phyloP scores from a whole-genome alignment of 495 filamentous ascomycete genomes.

The Schizothecium vesticola region DNA sequence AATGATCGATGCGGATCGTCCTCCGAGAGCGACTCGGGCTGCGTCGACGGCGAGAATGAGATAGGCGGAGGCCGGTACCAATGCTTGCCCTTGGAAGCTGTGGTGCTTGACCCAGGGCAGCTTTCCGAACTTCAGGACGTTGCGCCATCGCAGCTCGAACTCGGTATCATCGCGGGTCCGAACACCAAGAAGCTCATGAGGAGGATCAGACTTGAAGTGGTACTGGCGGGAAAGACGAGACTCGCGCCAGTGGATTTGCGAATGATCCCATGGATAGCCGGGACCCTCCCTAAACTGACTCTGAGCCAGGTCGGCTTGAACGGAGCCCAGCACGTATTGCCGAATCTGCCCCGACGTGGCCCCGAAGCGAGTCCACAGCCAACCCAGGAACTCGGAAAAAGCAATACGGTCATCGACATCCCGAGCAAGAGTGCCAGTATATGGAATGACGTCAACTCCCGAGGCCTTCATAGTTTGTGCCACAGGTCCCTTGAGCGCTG shows the following conservation, averaged over 20 bases:
- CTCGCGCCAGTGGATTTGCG: constrained; percentile 39
- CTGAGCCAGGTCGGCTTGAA: constrained; percentile 19
- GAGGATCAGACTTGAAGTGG: constrained; percentile 33
- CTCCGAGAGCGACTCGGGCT: constrained; percentile 23
- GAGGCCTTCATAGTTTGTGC: constrained; percentile 36
- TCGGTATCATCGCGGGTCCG: constrained; percentile 40
- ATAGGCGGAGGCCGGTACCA: constrained; percentile 43
- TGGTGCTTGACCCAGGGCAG: constrained; percentile 38
- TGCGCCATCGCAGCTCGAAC: constrained; percentile 40
- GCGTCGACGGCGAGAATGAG: constrained; percentile 42
- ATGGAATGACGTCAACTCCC: constrained; percentile 26
- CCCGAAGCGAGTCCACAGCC: constrained; percentile 44
- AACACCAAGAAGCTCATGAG: constrained; percentile 45
- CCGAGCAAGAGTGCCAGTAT: constrained; percentile 37
- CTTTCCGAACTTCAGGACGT: constrained; percentile 41
- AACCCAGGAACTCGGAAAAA: constrained; percentile 45
- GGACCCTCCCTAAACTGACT: constrained; percentile 32
- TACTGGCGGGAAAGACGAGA: constrained; percentile 43
- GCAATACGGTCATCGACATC: constrained; percentile 33
- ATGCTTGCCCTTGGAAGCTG: constrained; percentile 38
- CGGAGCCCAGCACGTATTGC: constrained; percentile 34
- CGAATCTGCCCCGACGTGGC: constrained; percentile 19
- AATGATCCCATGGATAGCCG: constrained; percentile 48
- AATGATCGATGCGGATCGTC: constrained; percentile 31
- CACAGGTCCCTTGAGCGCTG: constrained; percentile 46